Evolutionary conservation across 2,329 filamentous ascomycete species (phyloP).

Genomic region (Dothistroma pini): DNA sequence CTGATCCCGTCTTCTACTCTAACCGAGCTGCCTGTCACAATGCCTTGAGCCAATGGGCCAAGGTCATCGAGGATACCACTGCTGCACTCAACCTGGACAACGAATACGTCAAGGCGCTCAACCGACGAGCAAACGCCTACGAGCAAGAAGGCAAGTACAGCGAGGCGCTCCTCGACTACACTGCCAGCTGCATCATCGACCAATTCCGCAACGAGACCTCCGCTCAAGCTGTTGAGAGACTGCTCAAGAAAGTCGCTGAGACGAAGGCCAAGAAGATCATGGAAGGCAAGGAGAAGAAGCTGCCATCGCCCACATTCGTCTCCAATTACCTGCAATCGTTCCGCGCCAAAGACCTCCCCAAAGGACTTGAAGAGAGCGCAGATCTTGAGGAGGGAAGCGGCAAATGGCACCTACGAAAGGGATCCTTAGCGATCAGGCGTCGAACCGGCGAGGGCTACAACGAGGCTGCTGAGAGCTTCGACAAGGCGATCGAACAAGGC

Average conservation of each 20-base stretch:
- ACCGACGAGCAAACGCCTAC: constrained; percentile 93
- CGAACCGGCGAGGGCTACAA: constrained; percentile 91
- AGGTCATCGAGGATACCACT: constrained; percentile 94
- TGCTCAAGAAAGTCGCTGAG: constrained; percentile 96
- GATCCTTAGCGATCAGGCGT: constrained; percentile 73
- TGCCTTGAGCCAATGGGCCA: constrained; percentile 86
- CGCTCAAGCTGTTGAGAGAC: constrained; percentile 82
- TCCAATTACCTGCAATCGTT: constrained; percentile 99
- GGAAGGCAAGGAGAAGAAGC: constrained; percentile 71
- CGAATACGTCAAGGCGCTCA: constrained; percentile 96
- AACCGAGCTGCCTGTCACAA: constrained; percentile 98
- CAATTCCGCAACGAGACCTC: constrained; percentile 89
- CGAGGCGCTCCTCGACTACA: constrained; percentile 95
- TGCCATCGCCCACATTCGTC: constrained; percentile 94
- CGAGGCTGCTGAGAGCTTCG: constrained; percentile 79
- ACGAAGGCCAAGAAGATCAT: constrained; percentile 89
- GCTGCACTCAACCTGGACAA: constrained; percentile 90
- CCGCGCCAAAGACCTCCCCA: constrained; percentile 74
- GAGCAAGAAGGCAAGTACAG: constrained; percentile 89
- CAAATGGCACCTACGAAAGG: constrained; percentile 79
- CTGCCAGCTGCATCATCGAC: constrained; percentile 98
- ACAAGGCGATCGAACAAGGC: constrained; percentile 78
- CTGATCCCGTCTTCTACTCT: constrained; percentile 97
- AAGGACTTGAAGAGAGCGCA: constrained; percentile 75
- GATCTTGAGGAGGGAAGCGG: constrained; percentile 75